These are phyloP conservation scores for Hordeum marinum DNA, from an alignment of 176 grass and related monocot genomes.

Conservation along the genomic window DNA sequence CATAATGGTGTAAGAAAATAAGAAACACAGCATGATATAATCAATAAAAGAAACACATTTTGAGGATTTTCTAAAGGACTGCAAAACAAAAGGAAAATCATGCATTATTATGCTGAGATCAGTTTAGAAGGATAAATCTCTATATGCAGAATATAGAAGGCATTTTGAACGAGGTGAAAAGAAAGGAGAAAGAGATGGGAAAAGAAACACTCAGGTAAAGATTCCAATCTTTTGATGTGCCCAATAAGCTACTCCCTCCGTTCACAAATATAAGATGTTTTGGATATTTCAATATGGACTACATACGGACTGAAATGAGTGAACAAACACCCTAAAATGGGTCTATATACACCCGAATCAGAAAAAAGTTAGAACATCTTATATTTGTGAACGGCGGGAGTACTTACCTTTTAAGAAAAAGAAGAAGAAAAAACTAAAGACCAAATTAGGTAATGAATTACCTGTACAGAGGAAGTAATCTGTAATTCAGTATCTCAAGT, in stretches of 20 bases:
- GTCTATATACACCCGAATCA: no score
- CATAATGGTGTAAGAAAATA: slow-evolving; percentile 6
- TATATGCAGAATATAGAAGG: neutral
- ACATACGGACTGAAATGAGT: no score
- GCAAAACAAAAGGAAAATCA: neutral
- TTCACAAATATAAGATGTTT: no score
- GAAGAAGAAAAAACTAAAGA: neutral
- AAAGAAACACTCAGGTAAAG: neutral
- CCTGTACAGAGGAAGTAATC: slow-evolving; percentile 95
- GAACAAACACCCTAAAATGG: no score
- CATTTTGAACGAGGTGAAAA: neutral
- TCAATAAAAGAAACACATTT: neutral
- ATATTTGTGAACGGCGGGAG: no score
- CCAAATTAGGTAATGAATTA: slow-evolving; percentile 22
- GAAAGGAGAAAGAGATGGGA: neutral
- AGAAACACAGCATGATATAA: slow-evolving; percentile 6
- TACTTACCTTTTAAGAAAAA: neutral
- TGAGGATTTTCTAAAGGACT: neutral
- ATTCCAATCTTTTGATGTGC: slow-evolving; percentile 15
- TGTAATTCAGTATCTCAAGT: slow-evolving; percentile 98
- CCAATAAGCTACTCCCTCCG: neutral
- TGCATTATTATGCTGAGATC: neutral
- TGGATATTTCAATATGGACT: no score
- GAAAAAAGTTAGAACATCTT: no score
- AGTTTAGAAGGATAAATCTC: neutral